phyloP scores from a whole-genome alignment of 2,329 filamentous ascomycete species.

The Fusarium circinatum region DNA sequence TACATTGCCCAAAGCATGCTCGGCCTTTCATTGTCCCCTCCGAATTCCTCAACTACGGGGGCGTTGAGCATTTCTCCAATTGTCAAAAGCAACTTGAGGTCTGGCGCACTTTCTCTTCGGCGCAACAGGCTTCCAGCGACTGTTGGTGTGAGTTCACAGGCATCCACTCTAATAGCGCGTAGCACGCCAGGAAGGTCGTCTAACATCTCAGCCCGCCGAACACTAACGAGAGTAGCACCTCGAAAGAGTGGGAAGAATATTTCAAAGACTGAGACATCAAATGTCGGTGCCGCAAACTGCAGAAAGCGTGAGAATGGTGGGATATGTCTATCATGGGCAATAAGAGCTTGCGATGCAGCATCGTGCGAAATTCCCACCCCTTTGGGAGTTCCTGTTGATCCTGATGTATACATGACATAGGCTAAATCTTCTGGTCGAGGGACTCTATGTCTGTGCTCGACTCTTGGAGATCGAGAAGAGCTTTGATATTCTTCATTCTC shows the following conservation, averaged over 20 bases:
- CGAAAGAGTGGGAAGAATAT: constrained; percentile 88
- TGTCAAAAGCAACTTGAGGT: constrained; percentile 77
- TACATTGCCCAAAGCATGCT: constrained; percentile 93
- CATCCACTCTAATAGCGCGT: constrained; percentile 75
- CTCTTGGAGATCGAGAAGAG: background rate
- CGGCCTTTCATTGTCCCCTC: constrained; percentile 59
- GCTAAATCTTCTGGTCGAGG: constrained; percentile 64
- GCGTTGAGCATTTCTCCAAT: constrained; percentile 93
- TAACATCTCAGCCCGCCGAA: constrained; percentile 75
- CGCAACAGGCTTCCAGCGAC: constrained; percentile 82
- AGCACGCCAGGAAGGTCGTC: constrained; percentile 78
- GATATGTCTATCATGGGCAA: constrained; percentile 83
- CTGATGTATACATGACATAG: constrained; percentile 95
- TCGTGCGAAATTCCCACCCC: constrained; percentile 84
- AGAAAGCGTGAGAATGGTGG: constrained; percentile 82
- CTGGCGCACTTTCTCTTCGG: constrained; percentile 73
- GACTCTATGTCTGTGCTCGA: constrained; percentile 22
- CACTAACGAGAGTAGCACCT: constrained; percentile 77
- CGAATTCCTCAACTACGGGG: constrained; percentile 82
- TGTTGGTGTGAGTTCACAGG: constrained; percentile 88
- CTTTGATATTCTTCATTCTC: constrained; percentile 27
- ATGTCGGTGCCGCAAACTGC: constrained; percentile 91
- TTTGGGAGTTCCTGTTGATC: constrained; percentile 89
- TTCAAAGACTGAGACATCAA: constrained; percentile 95
- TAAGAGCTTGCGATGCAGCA: constrained; percentile 82